These are phyloP conservation scores for Sugiyamaella novakii DNA, from an alignment of 1,139 yeast species.

Conservation along the genomic window DNA sequence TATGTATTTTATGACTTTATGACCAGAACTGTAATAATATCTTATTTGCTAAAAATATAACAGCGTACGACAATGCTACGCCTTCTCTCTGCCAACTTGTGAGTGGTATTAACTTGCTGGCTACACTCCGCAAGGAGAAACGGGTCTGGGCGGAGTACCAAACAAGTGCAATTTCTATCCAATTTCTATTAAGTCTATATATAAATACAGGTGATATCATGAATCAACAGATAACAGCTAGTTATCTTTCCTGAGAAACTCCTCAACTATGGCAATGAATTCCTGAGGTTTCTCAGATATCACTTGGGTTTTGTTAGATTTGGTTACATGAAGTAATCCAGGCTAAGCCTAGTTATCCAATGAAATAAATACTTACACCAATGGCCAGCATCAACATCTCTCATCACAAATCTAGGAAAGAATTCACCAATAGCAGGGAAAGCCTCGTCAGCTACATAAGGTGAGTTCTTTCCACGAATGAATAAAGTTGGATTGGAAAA, in stretches of 20 bases:
- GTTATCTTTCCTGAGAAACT: slow-evolving; percentile 21
- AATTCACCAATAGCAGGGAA: slow-evolving; percentile 72
- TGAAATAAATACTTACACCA: slow-evolving; percentile 55
- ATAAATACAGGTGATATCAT: background rate
- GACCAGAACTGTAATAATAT: too few species aligned
- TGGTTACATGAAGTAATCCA: too few species aligned
- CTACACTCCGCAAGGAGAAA: too few species aligned
- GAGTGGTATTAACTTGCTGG: too few species aligned
- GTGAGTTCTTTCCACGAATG: slow-evolving; percentile 75
- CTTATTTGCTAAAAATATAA: too few species aligned
- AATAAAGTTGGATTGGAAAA: slow-evolving; percentile 77
- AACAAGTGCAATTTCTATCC: too few species aligned
- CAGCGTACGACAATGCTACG: too few species aligned
- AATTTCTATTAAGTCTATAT: too few species aligned
- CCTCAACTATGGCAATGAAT: slow-evolving; percentile 29
- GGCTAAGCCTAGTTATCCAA: background rate
- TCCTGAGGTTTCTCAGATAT: slow-evolving; percentile 38
- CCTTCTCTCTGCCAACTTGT: too few species aligned
- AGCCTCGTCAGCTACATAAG: slow-evolving; percentile 84
- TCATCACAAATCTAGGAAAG: slow-evolving; percentile 76
- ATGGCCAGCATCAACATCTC: slow-evolving; percentile 83
- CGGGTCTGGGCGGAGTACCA: too few species aligned
- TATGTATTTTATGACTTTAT: too few species aligned
- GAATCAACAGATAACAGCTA: background rate
- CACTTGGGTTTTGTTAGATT: slow-evolving; percentile 24